Base-by-base conservation (phyloP, 768 basidiomycete genomes). In the Hygrocybe punicea region DNA sequence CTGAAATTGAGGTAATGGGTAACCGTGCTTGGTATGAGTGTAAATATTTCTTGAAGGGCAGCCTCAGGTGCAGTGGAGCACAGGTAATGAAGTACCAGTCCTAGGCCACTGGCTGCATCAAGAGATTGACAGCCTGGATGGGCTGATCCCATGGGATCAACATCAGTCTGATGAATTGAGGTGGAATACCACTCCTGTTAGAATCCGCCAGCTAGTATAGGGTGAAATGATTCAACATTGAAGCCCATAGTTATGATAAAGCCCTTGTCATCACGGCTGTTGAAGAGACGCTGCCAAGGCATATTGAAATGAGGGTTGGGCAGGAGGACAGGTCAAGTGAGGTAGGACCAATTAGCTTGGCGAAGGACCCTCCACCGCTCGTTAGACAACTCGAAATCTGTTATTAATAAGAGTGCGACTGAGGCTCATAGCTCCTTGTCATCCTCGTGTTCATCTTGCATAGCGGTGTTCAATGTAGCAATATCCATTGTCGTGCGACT, bases 191-290 rank as follows among this genome's bases (percentile, higher is more conserved):
- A 71, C 1, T 21, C 24, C 5, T 58, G 51, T 11, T 52, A 64
- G 64, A 81, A 81, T 4, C 76, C 65, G 0, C 53, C 56, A 0
- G 61, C 53, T 0, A 78, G 61, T 3, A 80, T 62, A 14, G 49
- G 55, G 1, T 63, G 2, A 60, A 80, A 80, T 0, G 74, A 76
- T 1, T 19, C 53, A 2, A 71, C 66, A 65, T 78, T 66, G 58
- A 77, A 70, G 1, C 76, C 74, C 76, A 78, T 78, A 0, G 75
- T 81, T 0, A 73, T 79, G 25, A 81, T 79, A 57, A 71, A 79
- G 5, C 73, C 76, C 2, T 70, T 57, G 56, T 79, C 71, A 57
- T 66, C 66, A 10, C 53, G 58, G 37, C 67, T 70, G 0, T 60
- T 46, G 45, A 65, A 74, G 0, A 78, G 66, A 0, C 23, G 21